These are phyloP conservation scores for Chlorophyllum brunneum DNA, from an alignment of 768 basidiomycete species.

Conservation along the genomic window DNA sequence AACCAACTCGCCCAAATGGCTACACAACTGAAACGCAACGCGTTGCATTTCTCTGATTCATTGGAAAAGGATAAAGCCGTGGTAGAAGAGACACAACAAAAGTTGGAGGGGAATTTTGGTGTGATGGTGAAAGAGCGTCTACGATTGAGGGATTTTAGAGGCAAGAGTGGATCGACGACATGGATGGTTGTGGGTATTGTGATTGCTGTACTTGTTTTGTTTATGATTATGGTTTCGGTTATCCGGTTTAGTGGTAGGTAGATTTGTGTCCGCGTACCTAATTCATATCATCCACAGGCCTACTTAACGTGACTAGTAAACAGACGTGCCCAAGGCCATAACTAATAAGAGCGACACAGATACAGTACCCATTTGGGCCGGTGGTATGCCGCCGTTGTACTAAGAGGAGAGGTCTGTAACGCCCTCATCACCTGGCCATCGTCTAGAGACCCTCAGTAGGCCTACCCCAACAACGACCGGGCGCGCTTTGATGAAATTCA, in stretches of 20 bases:
- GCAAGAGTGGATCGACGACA: conserved; percentile 67
- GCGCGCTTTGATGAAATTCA: too few relatives aligned
- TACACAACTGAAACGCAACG: conserved; percentile 79
- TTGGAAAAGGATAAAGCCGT: conserved; percentile 74
- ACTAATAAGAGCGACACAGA: too few relatives aligned
- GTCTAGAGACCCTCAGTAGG: too few relatives aligned
- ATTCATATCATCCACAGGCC: too few relatives aligned
- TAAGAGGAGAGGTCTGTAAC: too few relatives aligned
- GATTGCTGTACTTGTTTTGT: conserved; percentile 62
- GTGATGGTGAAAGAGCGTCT: conserved; percentile 63
- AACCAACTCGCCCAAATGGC: conserved; percentile 83
- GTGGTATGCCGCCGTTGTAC: too few relatives aligned
- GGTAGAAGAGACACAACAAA: conserved; percentile 61
- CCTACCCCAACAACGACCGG: too few relatives aligned
- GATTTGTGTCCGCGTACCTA: background rate
- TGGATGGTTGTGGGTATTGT: conserved; percentile 67
- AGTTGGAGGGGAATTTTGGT: conserved; percentile 70
- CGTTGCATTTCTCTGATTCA: conserved; percentile 69
- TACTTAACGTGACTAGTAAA: too few relatives aligned
- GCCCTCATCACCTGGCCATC: too few relatives aligned
- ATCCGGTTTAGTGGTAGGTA: conserved; percentile 47
- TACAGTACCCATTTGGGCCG: too few relatives aligned
- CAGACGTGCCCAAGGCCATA: too few relatives aligned
- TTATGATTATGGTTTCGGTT: conserved; percentile 65
- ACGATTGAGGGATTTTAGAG: conserved; percentile 56